Base-by-base conservation (phyloP, 768 basidiomycete genomes). In the Tricholoma saponaceum region DNA sequence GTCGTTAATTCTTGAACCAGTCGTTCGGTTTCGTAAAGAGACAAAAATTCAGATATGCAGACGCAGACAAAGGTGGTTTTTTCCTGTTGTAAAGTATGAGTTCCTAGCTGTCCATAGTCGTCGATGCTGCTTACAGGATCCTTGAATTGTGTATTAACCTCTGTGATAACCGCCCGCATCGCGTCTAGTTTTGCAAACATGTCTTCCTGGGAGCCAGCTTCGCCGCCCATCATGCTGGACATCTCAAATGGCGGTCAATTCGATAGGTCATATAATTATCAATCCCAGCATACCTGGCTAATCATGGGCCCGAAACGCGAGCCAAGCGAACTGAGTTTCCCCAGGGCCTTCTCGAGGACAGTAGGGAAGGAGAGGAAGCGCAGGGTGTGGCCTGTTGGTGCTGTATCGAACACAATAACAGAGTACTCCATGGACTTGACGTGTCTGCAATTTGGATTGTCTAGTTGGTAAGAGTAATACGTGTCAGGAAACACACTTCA, bases 401-500 rank as follows among this genome's bases (percentile, higher is more conserved):
- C 97, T 1, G 97, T 99, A 69, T 99, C 97, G 69, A 99, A 99
- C 33, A 99, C 95, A 69, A 99, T 98, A 58, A 97, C 95, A n/a
- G 94, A 96, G 79, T 95, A 99, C 74, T 98, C 87, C 95, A 99
- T 98, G 18, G 96, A 98, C 74, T 99, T 98, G 73, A 99, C 97
- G 72, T 99, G 96, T 71, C 95, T 98, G 55, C 8, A 55, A 13
- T 25, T 51, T 49, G 12, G 52, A 46, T 59, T 59, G 58, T 23
- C 51, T n/a, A 30, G 14, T 25, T 41, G 53, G 58, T 22, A n/a
- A 32, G 52, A 30, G 44, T 28, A 5, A 25, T 41, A 47, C 20
- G 13, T 26, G 56, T 12, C 44, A 37, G 49, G 10, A 49, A 22
- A 30, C 54, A 75, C 85, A 97, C 96, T 98, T 99, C 97, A 98